Conservation (phyloP, 2,329 filamentous ascomycete species). For the Trichoderma arundinaceum region DNA sequence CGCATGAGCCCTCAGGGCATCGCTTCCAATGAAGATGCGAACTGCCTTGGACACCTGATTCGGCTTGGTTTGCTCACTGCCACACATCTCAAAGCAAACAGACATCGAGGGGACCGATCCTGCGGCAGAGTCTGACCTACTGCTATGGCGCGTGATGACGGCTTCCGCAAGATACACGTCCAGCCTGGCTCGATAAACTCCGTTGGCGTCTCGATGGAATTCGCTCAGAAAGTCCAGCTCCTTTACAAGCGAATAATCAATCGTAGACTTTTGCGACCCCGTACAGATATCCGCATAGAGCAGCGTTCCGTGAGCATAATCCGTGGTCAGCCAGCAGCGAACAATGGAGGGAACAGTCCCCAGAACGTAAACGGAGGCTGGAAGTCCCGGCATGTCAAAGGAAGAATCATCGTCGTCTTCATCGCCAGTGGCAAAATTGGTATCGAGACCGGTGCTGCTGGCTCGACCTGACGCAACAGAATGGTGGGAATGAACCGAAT, state of each 20-base stretch:
- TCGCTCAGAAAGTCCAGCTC: constrained; percentile 74
- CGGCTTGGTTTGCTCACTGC: constrained; percentile 53
- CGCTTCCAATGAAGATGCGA: constrained; percentile 88
- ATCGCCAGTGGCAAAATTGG: constrained; percentile 64
- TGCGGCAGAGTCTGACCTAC: constrained; percentile 74
- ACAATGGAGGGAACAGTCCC: constrained; percentile 93
- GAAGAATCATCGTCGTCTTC: constrained; percentile 72
- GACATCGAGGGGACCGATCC: constrained; percentile 74
- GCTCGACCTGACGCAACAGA: constrained; percentile 80
- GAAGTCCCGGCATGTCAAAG: constrained; percentile 73
- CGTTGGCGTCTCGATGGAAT: constrained; percentile 69
- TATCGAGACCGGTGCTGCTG: constrained; percentile 86
- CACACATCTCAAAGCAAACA: constrained; percentile 76
- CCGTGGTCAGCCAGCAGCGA: constrained; percentile 89
- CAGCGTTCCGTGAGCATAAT: constrained; percentile 87
- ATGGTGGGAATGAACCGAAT: constrained; percentile 71
- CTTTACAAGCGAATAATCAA: constrained; percentile 76
- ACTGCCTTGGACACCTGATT: constrained; percentile 63
- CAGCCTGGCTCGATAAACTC: constrained; percentile 72
- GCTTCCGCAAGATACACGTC: constrained; percentile 91
- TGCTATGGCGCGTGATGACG: constrained; percentile 76
- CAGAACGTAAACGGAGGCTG: constrained; percentile 82
- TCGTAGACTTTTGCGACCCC: constrained; percentile 84
- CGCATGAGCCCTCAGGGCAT: constrained; percentile 82
- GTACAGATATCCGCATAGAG: constrained; percentile 92